These are phyloP conservation scores for Manihot esculenta DNA, from an alignment of 441 rosid species.

Conservation along the genomic window DNA sequence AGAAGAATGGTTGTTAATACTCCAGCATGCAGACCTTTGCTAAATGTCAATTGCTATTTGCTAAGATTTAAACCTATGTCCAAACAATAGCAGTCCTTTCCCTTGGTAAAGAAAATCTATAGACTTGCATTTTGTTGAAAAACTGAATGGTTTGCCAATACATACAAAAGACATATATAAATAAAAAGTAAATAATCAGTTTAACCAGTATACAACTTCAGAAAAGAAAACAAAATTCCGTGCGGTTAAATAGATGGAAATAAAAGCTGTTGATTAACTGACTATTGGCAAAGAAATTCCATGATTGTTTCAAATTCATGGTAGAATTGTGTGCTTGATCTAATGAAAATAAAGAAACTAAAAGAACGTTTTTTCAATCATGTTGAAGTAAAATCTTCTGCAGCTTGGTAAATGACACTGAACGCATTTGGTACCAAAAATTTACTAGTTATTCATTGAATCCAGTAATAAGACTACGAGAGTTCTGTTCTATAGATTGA, in stretches of 20 bases:
- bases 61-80: background rate
- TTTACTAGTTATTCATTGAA: too few relatives aligned
- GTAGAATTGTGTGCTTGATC: too few relatives aligned
- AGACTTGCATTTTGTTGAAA: background rate
- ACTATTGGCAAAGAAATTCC: background rate
- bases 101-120: background rate
- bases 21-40: background rate
- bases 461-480: too few relatives aligned
- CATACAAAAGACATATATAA: background rate
- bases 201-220: background rate
- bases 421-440: background rate
- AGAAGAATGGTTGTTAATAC: background rate
- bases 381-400: background rate
- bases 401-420: background rate
- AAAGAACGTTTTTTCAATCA: too few relatives aligned
- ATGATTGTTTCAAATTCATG: background rate
- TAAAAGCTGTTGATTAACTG: background rate
- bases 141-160: background rate
- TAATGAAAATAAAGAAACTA: too few relatives aligned
- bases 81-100: background rate
- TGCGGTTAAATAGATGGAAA: background rate
- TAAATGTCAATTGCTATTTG: background rate
- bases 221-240: background rate
- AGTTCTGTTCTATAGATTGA: too few relatives aligned
- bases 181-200: background rate